Evolutionary conservation across 768 basidiomycete species (phyloP), one percentile per base, ranked within the genome.

Genomic region (Macrolepiota albuminosa): DNA sequence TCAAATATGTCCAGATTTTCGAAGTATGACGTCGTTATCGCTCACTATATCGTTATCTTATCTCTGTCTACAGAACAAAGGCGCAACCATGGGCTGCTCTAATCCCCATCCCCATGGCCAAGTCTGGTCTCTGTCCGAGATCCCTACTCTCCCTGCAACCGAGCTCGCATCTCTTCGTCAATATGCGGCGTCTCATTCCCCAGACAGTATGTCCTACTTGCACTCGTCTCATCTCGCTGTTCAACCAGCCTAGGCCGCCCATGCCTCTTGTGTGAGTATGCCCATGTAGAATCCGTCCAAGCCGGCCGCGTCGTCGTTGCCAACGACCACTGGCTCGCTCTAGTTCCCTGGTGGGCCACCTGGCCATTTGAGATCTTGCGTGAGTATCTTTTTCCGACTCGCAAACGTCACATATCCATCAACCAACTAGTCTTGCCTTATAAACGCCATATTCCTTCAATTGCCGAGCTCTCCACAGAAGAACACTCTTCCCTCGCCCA

Each of bases 71-170:
- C 65, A 93, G 88, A 95, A 94, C 72, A 95, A 95, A 74, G 95
- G 95, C 2, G 74, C 87, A 3, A 94, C 93, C 78, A 95, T 95
- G 95, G 95, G 95, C 11, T 95, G 93, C 69, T 93, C 90, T 7
- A 96, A 95, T 68, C 92, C 93, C 29, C 95, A 96, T 70, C 93
- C 95, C 0, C 95, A 96, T 70, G 92, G 93, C 24, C 95, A 97
- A 72, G 84, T 87, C 16, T 93, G 93, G 91, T 89, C 91, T 3
- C 72, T 88, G 4, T 90, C 88, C 3, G 77, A 77, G 16, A 74
- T 94, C 7, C 93, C 93, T 0, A 82, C 84, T 1, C 71, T 89
- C 29, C 86, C 91, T 1, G 78, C 86, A 2, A 84, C 77, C 55
- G 93, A 93, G 67, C 74, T 94, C 6, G 66, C 66, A 2, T 84